Base-by-base conservation (phyloP, 148 eudicot species). In the Cornus kousa region DNA sequence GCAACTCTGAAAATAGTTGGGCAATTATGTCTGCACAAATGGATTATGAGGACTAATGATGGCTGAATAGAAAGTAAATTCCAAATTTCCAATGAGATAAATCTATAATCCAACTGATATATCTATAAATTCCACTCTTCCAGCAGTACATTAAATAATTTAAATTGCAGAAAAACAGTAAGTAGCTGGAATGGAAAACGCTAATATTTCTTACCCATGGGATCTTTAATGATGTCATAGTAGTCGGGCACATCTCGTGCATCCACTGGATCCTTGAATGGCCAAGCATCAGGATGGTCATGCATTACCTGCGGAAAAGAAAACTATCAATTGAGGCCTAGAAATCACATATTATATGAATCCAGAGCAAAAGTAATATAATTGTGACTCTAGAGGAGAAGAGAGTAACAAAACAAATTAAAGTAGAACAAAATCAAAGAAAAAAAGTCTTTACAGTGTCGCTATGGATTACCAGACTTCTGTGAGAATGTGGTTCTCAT, bases 271-370 rank as follows among this genome's bases (percentile, higher is more conserved):
- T 96, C 99, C 83, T 89, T 96, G 79, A 96, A 96, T 66, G 99
- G 99, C 99, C 99, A 96, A 78, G 92, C 89, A 89, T 96, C 99
- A 72, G 91, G 85, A 85, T 96, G 99, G 31, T 96, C 99, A 71
- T 80, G 90, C 97, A 93, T 93, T 55, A 85, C 78, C 99, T 95
- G 97, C 83, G 68, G 68, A 48, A 81, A 78, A 50, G 57, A 50
- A 78, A 35, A 75, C 8, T 13, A 66, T 12, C 24, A 10, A 74
- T 68, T 39, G 48, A 81, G 80, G n/a, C 33, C 9, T 68, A 31
- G n/a, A 62, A 71, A n/a, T 50, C 24, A 55, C 19, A 67, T 24
- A 7, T 46, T 24, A 75, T 28, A 24, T 11, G 32, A 74, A 80
- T 40, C 9, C 35, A 75, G 69, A 32, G 4, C 22, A 40, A 6